A percentile compares a stretch with the other conserved stretches of the same genome.
These are phyloP conservation scores for Jamesozyma lodderae DNA, from an alignment of 805 yeast species.

Conservation along the genomic window DNA sequence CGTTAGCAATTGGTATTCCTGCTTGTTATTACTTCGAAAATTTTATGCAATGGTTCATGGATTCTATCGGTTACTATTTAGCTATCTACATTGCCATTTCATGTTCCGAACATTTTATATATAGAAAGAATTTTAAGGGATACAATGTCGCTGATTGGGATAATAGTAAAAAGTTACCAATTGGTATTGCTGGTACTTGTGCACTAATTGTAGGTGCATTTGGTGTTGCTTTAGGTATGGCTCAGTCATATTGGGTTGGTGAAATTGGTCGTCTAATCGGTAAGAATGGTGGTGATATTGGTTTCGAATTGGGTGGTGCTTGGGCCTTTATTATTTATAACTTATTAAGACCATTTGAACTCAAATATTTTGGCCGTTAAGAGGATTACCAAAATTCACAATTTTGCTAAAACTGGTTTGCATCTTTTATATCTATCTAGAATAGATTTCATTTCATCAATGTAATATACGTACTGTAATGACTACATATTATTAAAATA, in stretches of 20 bases:
- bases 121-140: constrained; percentile 50
- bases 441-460: too few relatives aligned
- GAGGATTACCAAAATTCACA: too few relatives aligned
- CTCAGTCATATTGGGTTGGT: constrained; percentile 76
- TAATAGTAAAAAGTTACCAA: constrained; percentile 49
- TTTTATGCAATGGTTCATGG: constrained; percentile 81
- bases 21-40: constrained; percentile 64
- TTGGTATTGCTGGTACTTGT: constrained; percentile 67
- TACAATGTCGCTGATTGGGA: constrained; percentile 57
- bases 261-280: constrained; percentile 56
- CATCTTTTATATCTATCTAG: too few relatives aligned
- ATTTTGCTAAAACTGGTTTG: not conserved
- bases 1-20: constrained; percentile 82
- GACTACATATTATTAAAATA: too few relatives aligned
- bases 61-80: constrained; percentile 82
- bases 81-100: constrained; percentile 73
- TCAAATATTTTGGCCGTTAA: constrained; percentile 43
- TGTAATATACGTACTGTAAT: too few relatives aligned
- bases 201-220: constrained; percentile 79
- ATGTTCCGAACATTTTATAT: constrained; percentile 71
- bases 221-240: constrained; percentile 85
- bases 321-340: constrained; percentile 58
- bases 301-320: constrained; percentile 63
- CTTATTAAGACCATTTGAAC: constrained; percentile 54
- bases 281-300: constrained; percentile 68